Percentiles rank a stretch among this genome's conserved stretches.
These are phyloP conservation scores for Lignosus rhinocerotis DNA, from an alignment of 1,284 basidiomycete genomes.

Conservation along the genomic window DNA sequence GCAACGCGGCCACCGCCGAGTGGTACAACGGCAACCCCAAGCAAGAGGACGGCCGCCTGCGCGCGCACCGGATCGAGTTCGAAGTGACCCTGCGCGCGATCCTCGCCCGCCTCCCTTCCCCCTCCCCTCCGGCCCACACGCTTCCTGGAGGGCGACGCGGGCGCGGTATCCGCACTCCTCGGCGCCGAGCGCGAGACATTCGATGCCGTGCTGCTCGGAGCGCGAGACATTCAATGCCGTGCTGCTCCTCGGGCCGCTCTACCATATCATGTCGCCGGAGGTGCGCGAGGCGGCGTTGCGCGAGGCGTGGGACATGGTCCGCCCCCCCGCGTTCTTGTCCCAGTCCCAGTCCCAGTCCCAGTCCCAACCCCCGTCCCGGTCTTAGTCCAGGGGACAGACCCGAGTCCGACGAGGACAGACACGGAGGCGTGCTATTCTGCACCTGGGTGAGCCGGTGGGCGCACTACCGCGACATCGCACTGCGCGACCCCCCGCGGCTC, in stretches of 20 bases:
- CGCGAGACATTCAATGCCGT: constrained; percentile 20
- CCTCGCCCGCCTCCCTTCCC: constrained; percentile 2
- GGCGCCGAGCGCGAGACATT: constrained; percentile 12
- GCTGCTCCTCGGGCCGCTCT: constrained; percentile 23
- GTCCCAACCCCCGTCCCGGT: too few relatives aligned
- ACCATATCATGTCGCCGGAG: constrained; percentile 18
- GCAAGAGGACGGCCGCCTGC: constrained; percentile 16
- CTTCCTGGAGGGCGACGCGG: constrained; percentile 20
- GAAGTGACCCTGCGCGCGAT: constrained; percentile 22
- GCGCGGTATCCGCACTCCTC: constrained; percentile 10
- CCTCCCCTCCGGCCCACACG: constrained; percentile 2
- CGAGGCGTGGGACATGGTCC: constrained; percentile 21
- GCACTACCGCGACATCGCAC: constrained; percentile 21
- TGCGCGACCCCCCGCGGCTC: constrained; percentile 14
- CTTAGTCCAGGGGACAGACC: too few relatives aligned
- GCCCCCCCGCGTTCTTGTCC: neutral
- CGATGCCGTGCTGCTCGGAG: constrained; percentile 10
- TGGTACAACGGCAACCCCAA: constrained; percentile 15
- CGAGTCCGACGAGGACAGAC: neutral
- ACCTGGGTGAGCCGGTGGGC: constrained; percentile 23
- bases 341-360: too few relatives aligned
- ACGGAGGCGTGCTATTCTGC: constrained; percentile 13
- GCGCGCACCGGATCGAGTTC: constrained; percentile 19
- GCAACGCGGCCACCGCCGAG: constrained; percentile 11
- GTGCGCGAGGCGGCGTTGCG: constrained; percentile 16